phyloP scores from a whole-genome alignment of 257 asterid genomes.

The Fraxinus anomala region DNA sequence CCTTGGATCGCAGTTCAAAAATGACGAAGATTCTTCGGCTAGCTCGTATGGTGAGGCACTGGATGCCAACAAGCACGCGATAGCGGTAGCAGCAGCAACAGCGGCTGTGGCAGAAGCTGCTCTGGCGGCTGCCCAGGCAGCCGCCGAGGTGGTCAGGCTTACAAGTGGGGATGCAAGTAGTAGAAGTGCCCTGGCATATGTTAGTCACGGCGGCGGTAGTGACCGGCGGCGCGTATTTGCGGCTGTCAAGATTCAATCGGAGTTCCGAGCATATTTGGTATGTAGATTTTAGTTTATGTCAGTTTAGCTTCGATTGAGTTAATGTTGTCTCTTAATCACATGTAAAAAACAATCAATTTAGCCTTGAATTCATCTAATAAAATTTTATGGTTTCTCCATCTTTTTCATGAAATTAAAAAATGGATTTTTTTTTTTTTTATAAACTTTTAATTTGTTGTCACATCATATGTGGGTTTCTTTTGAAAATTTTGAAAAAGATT shows the following conservation, averaged over 20 bases:
- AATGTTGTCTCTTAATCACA: neutral
- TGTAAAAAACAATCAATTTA: neutral
- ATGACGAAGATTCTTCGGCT: conserved; percentile 35
- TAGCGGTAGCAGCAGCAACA: conserved; percentile 98
- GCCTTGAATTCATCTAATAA: neutral
- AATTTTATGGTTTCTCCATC: neutral
- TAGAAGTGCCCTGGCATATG: conserved; percentile 29
- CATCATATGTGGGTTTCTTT: neutral
- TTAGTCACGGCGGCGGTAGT: neutral
- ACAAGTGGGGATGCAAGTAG: conserved; percentile 63
- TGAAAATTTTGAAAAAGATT: neutral
- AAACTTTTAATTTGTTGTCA: neutral
- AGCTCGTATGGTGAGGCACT: conserved; percentile 49
- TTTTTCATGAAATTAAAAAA: neutral
- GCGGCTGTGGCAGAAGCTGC: conserved; percentile 99
- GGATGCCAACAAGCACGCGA: conserved; percentile 84
- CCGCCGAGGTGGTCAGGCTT: conserved; percentile 84
- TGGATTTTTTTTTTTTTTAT: neutral
- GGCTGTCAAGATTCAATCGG: conserved; percentile 84
- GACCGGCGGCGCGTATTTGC: conserved; percentile 65
- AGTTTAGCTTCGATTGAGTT: neutral
- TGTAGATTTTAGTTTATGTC: conserved; percentile 25
- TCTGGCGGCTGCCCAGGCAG: conserved; percentile 96
- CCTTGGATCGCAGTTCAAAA: conserved; percentile 12
- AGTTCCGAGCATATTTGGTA: conserved; percentile 92